Evolutionary conservation across 2,329 filamentous ascomycete species (phyloP), one percentile per base, ranked within the genome.

Genomic region (Metarhizium guizhouense): DNA sequence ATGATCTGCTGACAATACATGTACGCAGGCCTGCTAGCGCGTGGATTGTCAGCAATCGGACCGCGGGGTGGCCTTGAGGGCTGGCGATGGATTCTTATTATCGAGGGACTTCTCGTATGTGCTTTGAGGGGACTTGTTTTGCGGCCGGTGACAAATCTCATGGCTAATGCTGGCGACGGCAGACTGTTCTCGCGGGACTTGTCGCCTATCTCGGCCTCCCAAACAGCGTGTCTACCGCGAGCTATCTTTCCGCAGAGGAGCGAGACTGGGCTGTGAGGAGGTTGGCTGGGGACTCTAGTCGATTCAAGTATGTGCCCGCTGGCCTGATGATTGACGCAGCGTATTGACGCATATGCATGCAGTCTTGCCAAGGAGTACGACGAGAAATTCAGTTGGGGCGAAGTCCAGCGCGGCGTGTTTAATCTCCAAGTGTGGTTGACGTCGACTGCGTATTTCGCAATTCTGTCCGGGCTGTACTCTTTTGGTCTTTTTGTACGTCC

Each of bases 61-160:
- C 50, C 74, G 84, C 7, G 83, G 85, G 61, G 82, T 83, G 87
- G 85, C 1, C 75, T 84, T 62, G 72, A 74, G 32, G 87, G 85
- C 0, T 92, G 88, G 88, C 74, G 85, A 38, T 88, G 85, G 85
- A 85, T 88, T 57, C 73, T 87, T 70, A 81, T 84, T 56, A 65
- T 84, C 18, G 75, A 78, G 51, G 73, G 74, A 4, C 60, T 75
- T 20, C 63, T 80, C 3, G 75, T 78, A 58, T 64, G 74, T 67
- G 16, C 40, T 18, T 43, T 25, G 25, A 25, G 45, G 40, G 36
- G 14, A 8, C 14, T 5, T 32, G 13, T 16, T 47, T 7, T 14
- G 25, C 6, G 10, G 11, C 14, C 25, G 8, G 29, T 45, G 51
- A 25, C 25, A 20, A 42, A 30, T 2, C 18, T 7, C 10, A 6